Percentiles rank a stretch among this genome's conserved stretches.
Evolutionary conservation across 495 filamentous ascomycete species (phyloP).

Genomic region (Hypoxylon rickii): DNA sequence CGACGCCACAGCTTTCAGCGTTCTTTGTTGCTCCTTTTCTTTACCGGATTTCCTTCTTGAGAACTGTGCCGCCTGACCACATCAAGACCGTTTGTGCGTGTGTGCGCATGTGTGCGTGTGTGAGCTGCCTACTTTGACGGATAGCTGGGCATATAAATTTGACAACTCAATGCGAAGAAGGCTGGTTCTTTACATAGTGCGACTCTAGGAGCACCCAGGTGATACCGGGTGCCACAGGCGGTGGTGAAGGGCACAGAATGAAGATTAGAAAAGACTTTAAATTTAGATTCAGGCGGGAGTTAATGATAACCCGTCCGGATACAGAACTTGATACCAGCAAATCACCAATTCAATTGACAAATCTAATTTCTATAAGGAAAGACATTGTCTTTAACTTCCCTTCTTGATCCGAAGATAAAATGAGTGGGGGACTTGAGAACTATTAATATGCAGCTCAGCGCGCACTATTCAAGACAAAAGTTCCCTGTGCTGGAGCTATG

Average conservation of each 20-base stretch:
- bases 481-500: too few relatives aligned
- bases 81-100: neutral
- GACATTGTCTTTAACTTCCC: conserved; percentile 18
- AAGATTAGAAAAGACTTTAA: too few relatives aligned
- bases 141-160: conserved; percentile 8
- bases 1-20: conserved; percentile 21
- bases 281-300: neutral
- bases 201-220: too few relatives aligned
- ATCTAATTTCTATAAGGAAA: conserved; percentile 28
- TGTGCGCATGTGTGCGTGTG: neutral
- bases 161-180: too few relatives aligned
- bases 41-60: conserved; percentile 31
- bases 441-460: too few relatives aligned
- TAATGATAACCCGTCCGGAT: conserved; percentile 1
- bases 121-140: conserved; percentile 3
- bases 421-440: neutral
- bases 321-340: too few relatives aligned
- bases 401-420: neutral
- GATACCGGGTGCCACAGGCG: too few relatives aligned
- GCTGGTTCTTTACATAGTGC: too few relatives aligned
- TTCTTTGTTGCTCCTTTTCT: conserved; percentile 5
- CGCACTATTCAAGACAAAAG: too few relatives aligned
- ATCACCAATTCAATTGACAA: too few relatives aligned
- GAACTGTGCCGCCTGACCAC: conserved; percentile 25
- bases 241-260: too few relatives aligned